These are phyloP conservation scores for Populus nigra DNA, from an alignment of 345 rosid species.

Conservation along the genomic window DNA sequence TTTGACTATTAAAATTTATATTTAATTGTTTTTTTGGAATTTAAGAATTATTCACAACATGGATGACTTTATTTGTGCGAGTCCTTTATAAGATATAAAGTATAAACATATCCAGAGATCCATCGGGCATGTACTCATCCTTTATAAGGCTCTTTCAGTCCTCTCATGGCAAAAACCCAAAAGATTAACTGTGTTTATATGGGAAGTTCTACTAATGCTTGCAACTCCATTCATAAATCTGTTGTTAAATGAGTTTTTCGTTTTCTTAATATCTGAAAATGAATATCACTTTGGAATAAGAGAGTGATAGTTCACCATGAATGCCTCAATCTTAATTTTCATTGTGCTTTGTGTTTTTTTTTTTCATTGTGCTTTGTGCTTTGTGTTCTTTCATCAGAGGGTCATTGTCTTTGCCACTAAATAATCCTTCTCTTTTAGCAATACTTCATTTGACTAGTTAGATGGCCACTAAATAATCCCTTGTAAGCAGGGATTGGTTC, in stretches of 20 bases:
- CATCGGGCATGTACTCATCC: conserved; percentile 34
- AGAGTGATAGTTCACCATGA: conserved; percentile 2
- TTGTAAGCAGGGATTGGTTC: too few relatives aligned
- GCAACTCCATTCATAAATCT: conserved; percentile 45
- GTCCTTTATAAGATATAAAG: too few relatives aligned
- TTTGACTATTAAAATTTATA: too few relatives aligned
- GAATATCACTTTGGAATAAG: conserved; percentile 13
- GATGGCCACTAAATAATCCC: too few relatives aligned
- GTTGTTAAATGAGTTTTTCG: conserved; percentile 17
- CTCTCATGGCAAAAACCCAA: conserved; percentile 42
- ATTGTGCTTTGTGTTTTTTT: too few relatives aligned
- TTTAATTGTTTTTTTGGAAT: too few relatives aligned
- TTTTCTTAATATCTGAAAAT: conserved; percentile 23
- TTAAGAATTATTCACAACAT: too few relatives aligned
- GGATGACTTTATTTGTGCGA: too few relatives aligned
- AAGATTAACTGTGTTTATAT: conserved; percentile 39
- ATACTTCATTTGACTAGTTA: too few relatives aligned
- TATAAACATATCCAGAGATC: conserved; percentile 32
- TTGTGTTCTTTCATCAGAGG: background rate
- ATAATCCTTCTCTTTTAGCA: too few relatives aligned
- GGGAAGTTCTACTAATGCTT: conserved; percentile 44
- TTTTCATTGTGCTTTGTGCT: background rate
- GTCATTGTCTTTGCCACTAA: background rate
- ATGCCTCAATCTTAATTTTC: too few relatives aligned
- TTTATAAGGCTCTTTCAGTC: conserved; percentile 34